These are phyloP conservation scores for Fusarium sublunatum DNA, from an alignment of 2,329 filamentous ascomycete species.

Conservation along the genomic window DNA sequence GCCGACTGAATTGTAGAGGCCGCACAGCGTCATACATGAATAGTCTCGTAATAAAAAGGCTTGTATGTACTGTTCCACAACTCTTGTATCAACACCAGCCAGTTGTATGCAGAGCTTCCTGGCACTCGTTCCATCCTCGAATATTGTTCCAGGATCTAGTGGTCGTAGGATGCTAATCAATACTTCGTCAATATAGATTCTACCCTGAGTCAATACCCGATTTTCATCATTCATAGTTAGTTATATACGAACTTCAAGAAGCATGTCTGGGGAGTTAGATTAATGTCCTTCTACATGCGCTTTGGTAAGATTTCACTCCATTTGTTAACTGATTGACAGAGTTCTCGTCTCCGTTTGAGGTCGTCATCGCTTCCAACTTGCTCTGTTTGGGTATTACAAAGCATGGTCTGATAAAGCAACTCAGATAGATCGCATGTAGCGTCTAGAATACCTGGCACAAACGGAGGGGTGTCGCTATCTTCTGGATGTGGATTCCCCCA, in stretches of 20 bases:
- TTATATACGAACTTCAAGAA: slow-evolving; percentile 17
- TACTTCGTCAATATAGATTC: slow-evolving; percentile 10
- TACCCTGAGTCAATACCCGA: not conserved
- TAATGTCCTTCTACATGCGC: slow-evolving; percentile 24
- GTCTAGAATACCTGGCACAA: slow-evolving; percentile 17
- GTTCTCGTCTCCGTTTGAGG: slow-evolving; percentile 5
- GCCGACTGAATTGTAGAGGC: slow-evolving; percentile 25
- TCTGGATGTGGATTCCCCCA: slow-evolving; percentile 12
- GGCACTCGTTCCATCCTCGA: slow-evolving; percentile 11
- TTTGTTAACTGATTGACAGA: slow-evolving; percentile 3
- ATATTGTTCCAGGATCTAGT: slow-evolving; percentile 8
- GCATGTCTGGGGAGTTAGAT: slow-evolving; percentile 30
- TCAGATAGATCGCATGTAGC: slow-evolving; percentile 1
- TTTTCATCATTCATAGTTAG: not conserved
- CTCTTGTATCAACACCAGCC: slow-evolving; percentile 13
- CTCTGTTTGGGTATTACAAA: slow-evolving; percentile 12
- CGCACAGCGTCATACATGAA: slow-evolving; percentile 26
- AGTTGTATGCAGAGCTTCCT: not conserved
- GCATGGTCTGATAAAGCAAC: slow-evolving; percentile 31
- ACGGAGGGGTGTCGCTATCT: slow-evolving; percentile 11
- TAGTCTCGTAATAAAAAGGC: slow-evolving; percentile 23
- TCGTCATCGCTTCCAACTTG: slow-evolving; percentile 11
- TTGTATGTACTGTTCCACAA: slow-evolving; percentile 18
- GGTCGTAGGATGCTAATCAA: slow-evolving; percentile 25
- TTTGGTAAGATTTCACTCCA: slow-evolving; percentile 21